phyloP scores from a whole-genome alignment of 2,329 filamentous ascomycete species.

The Beauveria pseudobassiana region DNA sequence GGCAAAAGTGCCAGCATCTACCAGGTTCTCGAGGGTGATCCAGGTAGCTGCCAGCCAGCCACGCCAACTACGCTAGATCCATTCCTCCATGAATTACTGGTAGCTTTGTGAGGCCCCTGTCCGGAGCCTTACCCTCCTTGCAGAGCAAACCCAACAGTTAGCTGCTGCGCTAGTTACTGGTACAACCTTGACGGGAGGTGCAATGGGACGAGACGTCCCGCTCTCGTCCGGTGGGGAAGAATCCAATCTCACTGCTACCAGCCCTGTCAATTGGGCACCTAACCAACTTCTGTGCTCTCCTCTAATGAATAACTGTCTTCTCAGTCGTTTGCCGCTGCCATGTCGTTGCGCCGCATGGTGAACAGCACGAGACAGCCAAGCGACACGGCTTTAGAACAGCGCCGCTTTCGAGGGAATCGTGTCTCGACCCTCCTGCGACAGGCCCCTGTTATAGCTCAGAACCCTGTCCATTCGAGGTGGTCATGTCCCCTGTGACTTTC shows the following conservation, averaged over 20 bases:
- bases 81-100: neutral
- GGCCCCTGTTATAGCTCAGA: slow-evolving; percentile 6
- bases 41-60: neutral
- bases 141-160: neutral
- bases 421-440: neutral
- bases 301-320: neutral
- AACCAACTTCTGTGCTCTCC: neutral
- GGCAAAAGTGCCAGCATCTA: too few species aligned
- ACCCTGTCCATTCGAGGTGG: neutral
- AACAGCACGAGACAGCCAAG: neutral
- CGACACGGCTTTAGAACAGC: too few species aligned
- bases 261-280: neutral
- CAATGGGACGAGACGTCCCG: neutral
- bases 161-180: neutral
- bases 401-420: neutral
- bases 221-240: neutral
- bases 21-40: neutral
- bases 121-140: neutral
- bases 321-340: neutral
- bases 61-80: neutral
- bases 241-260: neutral
- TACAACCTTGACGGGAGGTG: slow-evolving; percentile 3
- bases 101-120: neutral
- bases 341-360: neutral
- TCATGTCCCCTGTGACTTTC: too few species aligned